Conservation (phyloP, 2,329 filamentous ascomycete species). For the Penicillium sp. region DNA sequence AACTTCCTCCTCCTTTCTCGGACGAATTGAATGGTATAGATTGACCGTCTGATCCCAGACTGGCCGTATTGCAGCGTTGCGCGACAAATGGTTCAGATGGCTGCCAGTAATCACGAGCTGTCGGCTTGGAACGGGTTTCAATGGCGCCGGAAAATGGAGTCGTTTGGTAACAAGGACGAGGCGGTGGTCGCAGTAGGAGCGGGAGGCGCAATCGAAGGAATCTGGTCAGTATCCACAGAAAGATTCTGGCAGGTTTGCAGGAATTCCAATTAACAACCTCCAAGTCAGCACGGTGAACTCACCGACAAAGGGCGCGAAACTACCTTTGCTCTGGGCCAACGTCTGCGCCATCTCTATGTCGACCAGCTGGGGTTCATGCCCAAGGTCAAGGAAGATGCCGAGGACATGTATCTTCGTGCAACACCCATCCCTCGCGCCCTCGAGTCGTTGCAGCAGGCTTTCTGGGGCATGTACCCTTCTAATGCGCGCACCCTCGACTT, state of each 20-base stretch:
- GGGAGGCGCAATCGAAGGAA: conserved; percentile 66
- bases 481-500: conserved; percentile 52
- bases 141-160: conserved; percentile 74
- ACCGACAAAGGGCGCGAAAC: conserved; percentile 72
- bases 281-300: conserved; percentile 59
- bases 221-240: conserved; percentile 66
- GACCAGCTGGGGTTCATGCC: conserved; percentile 72
- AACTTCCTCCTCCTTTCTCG: conserved; percentile 17
- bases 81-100: conserved; percentile 64
- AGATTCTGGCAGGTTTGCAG: not conserved
- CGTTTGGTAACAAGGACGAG: conserved; percentile 69
- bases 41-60: conserved; percentile 41
- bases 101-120: conserved; percentile 54
- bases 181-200: conserved; percentile 68
- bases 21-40: not conserved
- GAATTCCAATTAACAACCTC: conserved; percentile 12
- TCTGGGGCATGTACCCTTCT: conserved; percentile 70
- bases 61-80: conserved; percentile 92
- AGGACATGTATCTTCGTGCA: conserved; percentile 68
- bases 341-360: conserved; percentile 69
- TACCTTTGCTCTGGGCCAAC: conserved; percentile 65
- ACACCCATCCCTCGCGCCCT: conserved; percentile 73
- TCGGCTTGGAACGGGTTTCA: conserved; percentile 58
- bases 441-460: conserved; percentile 72
- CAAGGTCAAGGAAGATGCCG: conserved; percentile 51